A percentile compares a stretch with the other conserved stretches of the same genome.
Conservation (phyloP, 129 eudicot genomes). For the Tagetes patula region DNA sequence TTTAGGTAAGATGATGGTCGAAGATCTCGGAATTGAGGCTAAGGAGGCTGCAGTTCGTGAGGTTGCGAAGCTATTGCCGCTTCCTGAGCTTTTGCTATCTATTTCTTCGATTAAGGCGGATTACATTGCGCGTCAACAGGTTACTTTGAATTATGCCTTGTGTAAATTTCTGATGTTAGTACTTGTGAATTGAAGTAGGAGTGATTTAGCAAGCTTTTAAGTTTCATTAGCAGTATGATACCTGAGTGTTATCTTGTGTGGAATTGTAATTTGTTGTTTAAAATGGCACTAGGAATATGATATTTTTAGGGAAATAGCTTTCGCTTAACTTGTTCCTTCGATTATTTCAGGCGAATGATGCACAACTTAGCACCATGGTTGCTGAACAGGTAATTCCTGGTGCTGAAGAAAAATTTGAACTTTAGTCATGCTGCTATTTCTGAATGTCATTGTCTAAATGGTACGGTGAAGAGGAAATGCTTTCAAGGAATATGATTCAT, state of each 20-base stretch:
- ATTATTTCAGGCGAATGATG: conserved; percentile 85
- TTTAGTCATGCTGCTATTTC: not conserved
- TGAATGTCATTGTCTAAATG: conserved; percentile 8
- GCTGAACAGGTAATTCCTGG: conserved; percentile 79
- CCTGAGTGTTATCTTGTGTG: no score
- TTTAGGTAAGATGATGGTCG: conserved; percentile 74
- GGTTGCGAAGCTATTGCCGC: conserved; percentile 92
- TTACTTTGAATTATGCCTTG: conserved; percentile 15
- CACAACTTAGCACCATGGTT: conserved; percentile 99
- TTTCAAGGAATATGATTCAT: not conserved
- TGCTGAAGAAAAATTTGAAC: not conserved
- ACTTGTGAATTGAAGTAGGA: no score
- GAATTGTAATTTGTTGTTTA: not conserved
- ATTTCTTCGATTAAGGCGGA: conserved; percentile 88
- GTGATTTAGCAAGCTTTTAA: not conserved
- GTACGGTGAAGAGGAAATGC: conserved; percentile 1
- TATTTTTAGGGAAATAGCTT: not conserved
- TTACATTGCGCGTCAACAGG: conserved; percentile 98
- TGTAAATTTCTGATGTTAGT: not conserved
- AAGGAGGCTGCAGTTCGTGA: conserved; percentile 94
- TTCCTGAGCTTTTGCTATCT: conserved; percentile 84
- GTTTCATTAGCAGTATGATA: no score
- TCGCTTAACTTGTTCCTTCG: not conserved
- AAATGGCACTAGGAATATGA: not conserved
- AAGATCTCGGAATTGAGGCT: conserved; percentile 94